These are phyloP conservation scores for Paulownia fortunei DNA, from an alignment of 257 asterid species.

Conservation along the genomic window DNA sequence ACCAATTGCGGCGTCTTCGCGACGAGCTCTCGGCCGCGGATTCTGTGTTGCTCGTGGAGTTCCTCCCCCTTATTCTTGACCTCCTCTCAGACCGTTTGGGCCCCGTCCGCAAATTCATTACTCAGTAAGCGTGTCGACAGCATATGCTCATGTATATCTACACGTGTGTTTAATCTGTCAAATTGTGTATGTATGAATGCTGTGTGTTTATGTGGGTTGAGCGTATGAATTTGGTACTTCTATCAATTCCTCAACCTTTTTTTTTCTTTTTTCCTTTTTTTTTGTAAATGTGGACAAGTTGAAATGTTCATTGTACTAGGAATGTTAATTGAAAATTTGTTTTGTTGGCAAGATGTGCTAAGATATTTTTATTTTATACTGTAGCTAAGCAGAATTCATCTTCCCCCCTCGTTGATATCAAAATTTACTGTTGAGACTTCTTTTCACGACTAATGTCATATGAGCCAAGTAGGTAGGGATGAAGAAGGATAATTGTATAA, in stretches of 20 bases:
- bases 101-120: constrained; percentile 78
- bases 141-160: neutral
- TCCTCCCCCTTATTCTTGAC: constrained; percentile 62
- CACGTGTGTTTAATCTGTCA: constrained; percentile 1
- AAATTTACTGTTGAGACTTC: neutral
- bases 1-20: constrained; percentile 63
- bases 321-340: neutral
- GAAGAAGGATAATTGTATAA: neutral
- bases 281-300: neutral
- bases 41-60: constrained; percentile 48
- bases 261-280: too few species aligned
- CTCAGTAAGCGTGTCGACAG: constrained; percentile 57
- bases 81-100: constrained; percentile 69
- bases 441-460: neutral
- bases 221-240: neutral
- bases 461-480: neutral
- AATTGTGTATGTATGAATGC: constrained; percentile 3
- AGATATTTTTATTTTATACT: neutral
- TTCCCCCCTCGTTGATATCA: neutral
- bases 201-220: neutral
- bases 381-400: neutral
- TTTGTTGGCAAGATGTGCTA: neutral
- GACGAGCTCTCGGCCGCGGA: constrained; percentile 65
- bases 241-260: neutral
- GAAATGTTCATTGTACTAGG: neutral